A percentile compares a stretch with the other conserved stretches of the same genome.
Conservation (phyloP, 108 stramenopile genomes). For the Nitzschia putrida region DNA sequence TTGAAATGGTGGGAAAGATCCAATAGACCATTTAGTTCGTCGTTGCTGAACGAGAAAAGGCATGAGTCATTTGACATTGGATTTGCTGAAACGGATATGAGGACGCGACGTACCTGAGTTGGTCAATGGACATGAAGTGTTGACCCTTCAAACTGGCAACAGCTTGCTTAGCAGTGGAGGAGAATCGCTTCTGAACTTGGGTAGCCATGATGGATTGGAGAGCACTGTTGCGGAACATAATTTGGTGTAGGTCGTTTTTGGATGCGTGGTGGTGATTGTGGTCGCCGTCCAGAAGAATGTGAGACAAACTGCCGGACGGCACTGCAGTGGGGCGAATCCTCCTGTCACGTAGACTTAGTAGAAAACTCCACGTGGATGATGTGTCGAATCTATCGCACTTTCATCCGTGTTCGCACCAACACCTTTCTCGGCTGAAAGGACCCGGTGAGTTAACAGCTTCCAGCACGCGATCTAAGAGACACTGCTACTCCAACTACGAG, state of each 20-base stretch:
- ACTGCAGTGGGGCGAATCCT: no score
- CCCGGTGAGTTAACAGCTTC: no score
- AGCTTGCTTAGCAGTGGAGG: slow-evolving; percentile 19
- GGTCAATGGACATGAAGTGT: slow-evolving; percentile 83
- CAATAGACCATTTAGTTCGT: slow-evolving; percentile 81
- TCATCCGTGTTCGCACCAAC: no score
- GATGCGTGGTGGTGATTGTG: background rate
- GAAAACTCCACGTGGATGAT: no score
- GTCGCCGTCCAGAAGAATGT: background rate
- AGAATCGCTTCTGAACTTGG: slow-evolving; percentile 24
- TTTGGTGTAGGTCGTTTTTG: background rate
- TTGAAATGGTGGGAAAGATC: slow-evolving; percentile 77
- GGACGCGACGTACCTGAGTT: slow-evolving; percentile 57
- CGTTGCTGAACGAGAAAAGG: slow-evolving; percentile 51
- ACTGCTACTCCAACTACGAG: no score
- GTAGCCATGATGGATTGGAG: slow-evolving; percentile 16
- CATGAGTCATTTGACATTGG: slow-evolving; percentile 1
- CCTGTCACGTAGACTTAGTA: no score
- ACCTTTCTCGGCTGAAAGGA: no score
- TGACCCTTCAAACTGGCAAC: slow-evolving; percentile 50
- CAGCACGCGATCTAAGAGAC: no score
- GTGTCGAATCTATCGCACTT: no score
- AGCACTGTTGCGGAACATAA: slow-evolving; percentile 19
- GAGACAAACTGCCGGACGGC: background rate
- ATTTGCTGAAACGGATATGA: background rate